Evolutionary conservation across 768 basidiomycete genomes (phyloP).

Genomic region (Tricholoma sp.): DNA sequence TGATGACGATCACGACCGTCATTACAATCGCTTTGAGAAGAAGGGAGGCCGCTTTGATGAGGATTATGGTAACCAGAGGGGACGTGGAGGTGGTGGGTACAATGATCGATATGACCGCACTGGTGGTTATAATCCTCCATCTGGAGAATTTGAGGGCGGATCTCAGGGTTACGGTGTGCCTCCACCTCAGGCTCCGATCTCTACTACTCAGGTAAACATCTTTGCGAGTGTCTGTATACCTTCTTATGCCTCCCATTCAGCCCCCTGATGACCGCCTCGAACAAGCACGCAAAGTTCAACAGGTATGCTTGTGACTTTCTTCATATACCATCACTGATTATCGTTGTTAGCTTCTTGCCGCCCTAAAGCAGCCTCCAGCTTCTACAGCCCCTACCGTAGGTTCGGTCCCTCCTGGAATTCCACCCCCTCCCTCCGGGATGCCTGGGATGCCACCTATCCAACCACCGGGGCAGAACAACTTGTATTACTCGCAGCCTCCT

Average conservation of each 20-base stretch:
- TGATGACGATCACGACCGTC: constrained; percentile 45
- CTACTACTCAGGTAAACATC: constrained; percentile 10
- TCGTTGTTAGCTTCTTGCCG: constrained; percentile 1
- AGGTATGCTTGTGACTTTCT: constrained; percentile 32
- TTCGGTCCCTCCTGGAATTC: constrained; percentile 36
- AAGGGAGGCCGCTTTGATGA: constrained; percentile 40
- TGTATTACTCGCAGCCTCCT: constrained; percentile 43
- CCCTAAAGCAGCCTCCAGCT: constrained; percentile 31
- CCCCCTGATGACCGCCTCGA: constrained; percentile 75
- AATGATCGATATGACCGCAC: constrained; percentile 41
- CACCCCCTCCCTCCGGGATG: constrained; percentile 25
- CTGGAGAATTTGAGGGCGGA: constrained; percentile 24
- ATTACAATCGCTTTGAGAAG: constrained; percentile 35
- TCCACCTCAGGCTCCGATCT: constrained; percentile 25
- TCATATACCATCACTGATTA: not conserved
- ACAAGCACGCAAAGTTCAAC: constrained; percentile 83
- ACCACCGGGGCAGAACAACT: constrained; percentile 29
- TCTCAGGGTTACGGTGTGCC: constrained; percentile 21
- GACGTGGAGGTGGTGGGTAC: constrained; percentile 34
- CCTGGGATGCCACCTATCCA: constrained; percentile 35
- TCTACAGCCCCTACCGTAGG: constrained; percentile 25
- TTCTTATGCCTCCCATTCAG: constrained; percentile 21
- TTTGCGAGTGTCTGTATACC: not conserved
- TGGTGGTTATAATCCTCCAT: constrained; percentile 28
- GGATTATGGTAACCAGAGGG: constrained; percentile 27